phyloP scores from a whole-genome alignment of 805 yeast genomes.

The Candida pini region DNA sequence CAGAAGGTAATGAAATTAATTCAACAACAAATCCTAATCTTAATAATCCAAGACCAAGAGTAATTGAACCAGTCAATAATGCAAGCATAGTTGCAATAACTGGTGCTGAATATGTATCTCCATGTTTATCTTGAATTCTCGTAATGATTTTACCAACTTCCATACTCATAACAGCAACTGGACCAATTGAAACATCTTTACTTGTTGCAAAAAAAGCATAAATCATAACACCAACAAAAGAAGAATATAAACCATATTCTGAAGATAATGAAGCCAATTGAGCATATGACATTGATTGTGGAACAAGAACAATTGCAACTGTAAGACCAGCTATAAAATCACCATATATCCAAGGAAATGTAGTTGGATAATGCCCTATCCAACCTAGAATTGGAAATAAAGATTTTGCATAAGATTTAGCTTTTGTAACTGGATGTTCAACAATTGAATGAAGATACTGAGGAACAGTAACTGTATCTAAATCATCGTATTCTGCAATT shows the following conservation, averaged over 20 bases:
- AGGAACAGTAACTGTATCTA: slow-evolving; percentile 17
- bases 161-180: slow-evolving; percentile 92
- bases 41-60: slow-evolving; percentile 75
- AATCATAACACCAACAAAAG: slow-evolving; percentile 84
- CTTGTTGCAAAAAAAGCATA: slow-evolving; percentile 92
- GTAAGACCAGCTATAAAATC: slow-evolving; percentile 91
- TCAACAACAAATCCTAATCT: slow-evolving; percentile 87
- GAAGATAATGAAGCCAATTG: slow-evolving; percentile 75
- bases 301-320: slow-evolving; percentile 88
- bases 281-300: slow-evolving; percentile 96
- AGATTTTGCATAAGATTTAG: slow-evolving; percentile 48
- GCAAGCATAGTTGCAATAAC: slow-evolving; percentile 76
- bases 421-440: slow-evolving; percentile 34
- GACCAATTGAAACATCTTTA: slow-evolving; percentile 93
- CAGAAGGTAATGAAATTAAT: slow-evolving; percentile 86
- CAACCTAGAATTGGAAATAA: slow-evolving; percentile 78
- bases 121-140: slow-evolving; percentile 45
- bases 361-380: slow-evolving; percentile 75
- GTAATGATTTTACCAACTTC: slow-evolving; percentile 77
- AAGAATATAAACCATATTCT: slow-evolving; percentile 85
- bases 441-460: slow-evolving; percentile 26
- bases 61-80: slow-evolving; percentile 78
- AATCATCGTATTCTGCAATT: slow-evolving; percentile 16
- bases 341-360: slow-evolving; percentile 60
- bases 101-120: slow-evolving; percentile 46